A percentile compares a stretch with the other conserved stretches of the same genome.
phyloP scores from a whole-genome alignment of 2,329 filamentous ascomycete species.

The Dactylellina drechsleri region DNA sequence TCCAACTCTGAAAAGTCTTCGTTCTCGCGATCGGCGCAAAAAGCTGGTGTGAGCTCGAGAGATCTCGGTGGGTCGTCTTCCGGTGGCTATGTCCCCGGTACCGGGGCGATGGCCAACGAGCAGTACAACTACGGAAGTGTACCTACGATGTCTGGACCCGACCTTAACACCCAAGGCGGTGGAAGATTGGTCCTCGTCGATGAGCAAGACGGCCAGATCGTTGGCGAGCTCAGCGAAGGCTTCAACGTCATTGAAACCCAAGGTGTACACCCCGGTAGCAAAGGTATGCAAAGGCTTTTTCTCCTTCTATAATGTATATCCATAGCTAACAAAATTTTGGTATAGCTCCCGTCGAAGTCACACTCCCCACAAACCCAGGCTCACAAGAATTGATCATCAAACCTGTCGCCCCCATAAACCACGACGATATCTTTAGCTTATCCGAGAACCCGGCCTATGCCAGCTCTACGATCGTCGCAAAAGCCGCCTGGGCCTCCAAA shows the following conservation, averaged over 20 bases:
- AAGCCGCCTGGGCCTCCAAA: slow-evolving; percentile 86
- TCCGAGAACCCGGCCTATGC: slow-evolving; percentile 90
- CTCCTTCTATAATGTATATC: neutral
- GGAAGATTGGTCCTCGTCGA: slow-evolving; percentile 90
- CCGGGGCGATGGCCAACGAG: slow-evolving; percentile 39
- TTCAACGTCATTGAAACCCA: slow-evolving; percentile 82
- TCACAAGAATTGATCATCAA: slow-evolving; percentile 73
- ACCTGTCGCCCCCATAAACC: slow-evolving; percentile 68
- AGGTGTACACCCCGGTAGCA: slow-evolving; percentile 82
- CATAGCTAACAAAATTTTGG: too few relatives aligned
- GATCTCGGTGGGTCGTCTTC: slow-evolving; percentile 35
- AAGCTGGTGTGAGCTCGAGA: slow-evolving; percentile 28
- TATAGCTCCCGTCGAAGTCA: slow-evolving; percentile 80
- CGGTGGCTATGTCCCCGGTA: slow-evolving; percentile 46
- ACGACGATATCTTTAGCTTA: slow-evolving; percentile 75
- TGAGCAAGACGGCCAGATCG: slow-evolving; percentile 94
- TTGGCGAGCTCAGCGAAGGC: slow-evolving; percentile 86
- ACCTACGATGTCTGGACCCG: slow-evolving; percentile 28
- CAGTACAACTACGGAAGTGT: slow-evolving; percentile 22
- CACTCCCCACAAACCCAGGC: slow-evolving; percentile 74
- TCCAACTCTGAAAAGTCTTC: slow-evolving; percentile 19
- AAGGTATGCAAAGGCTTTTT: slow-evolving; percentile 71
- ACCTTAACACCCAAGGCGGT: slow-evolving; percentile 62
- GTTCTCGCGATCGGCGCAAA: slow-evolving; percentile 29
- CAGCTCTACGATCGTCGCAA: slow-evolving; percentile 84